phyloP scores from a whole-genome alignment of 2,329 filamentous ascomycete genomes.

The Orbilia ellipsospora region DNA sequence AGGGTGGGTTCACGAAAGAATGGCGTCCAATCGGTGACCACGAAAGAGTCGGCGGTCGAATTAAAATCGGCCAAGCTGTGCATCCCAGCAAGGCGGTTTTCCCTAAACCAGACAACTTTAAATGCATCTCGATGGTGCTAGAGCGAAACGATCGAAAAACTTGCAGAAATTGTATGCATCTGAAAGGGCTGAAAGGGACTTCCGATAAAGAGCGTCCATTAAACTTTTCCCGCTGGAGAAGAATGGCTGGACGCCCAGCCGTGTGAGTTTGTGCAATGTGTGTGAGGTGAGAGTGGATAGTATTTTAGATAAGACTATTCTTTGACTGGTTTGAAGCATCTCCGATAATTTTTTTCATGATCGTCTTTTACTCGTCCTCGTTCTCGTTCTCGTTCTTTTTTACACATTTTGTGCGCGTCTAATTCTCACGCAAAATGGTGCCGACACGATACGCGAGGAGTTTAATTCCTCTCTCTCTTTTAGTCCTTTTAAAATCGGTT shows the following conservation, averaged over 20 bases:
- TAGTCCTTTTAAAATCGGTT: background rate
- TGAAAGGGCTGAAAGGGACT: constrained; percentile 3
- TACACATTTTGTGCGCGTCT: too few relatives aligned
- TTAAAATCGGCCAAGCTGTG: constrained; percentile 17
- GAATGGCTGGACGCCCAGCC: too few relatives aligned
- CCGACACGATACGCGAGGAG: background rate
- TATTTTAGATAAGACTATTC: too few relatives aligned
- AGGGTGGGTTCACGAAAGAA: background rate
- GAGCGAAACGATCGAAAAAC: too few relatives aligned
- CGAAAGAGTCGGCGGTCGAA: constrained; percentile 10
- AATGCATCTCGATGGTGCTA: background rate
- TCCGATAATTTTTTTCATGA: too few relatives aligned
- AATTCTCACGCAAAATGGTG: background rate
- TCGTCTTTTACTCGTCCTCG: background rate
- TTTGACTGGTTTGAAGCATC: too few relatives aligned
- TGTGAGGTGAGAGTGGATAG: too few relatives aligned
- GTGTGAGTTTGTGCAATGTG: too few relatives aligned
- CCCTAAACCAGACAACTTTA: constrained; percentile 3
- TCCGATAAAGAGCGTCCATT: too few relatives aligned
- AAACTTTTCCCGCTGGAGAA: too few relatives aligned
- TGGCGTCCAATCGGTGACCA: constrained; percentile 38
- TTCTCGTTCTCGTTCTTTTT: background rate
- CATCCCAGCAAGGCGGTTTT: constrained; percentile 25
- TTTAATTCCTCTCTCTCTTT: background rate
- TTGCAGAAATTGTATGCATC: too few relatives aligned